A percentile compares a stretch with the other conserved stretches of the same genome.
Conservation (phyloP, 345 rosid genomes). For the Citropsis articulata region DNA sequence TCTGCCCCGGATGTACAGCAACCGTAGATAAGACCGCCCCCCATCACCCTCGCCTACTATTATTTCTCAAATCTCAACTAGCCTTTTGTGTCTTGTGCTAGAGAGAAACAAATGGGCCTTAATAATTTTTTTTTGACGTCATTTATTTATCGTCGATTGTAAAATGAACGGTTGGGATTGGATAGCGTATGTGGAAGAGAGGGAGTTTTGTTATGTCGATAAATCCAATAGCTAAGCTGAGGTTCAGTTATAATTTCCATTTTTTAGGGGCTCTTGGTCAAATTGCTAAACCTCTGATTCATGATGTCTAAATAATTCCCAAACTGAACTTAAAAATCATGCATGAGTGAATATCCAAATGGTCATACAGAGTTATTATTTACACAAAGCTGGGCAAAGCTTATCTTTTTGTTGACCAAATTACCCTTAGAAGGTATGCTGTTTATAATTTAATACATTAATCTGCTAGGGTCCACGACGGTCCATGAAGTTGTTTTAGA, state of each 20-base stretch:
- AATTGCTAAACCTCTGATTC: background rate
- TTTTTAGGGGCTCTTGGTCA: slow-evolving; percentile 18
- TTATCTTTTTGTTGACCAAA: background rate
- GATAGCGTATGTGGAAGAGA: slow-evolving; percentile 10
- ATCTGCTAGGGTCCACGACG: too few relatives aligned
- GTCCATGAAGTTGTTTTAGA: too few relatives aligned
- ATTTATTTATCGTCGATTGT: slow-evolving; percentile 13
- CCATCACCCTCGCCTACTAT: background rate
- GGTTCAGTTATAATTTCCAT: background rate
- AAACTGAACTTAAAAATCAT: slow-evolving; percentile 9
- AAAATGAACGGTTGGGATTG: slow-evolving; percentile 27
- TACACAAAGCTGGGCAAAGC: background rate
- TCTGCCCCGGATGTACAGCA: slow-evolving; percentile 48
- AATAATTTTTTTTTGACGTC: background rate
- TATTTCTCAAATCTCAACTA: slow-evolving; percentile 10
- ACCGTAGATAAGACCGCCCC: slow-evolving; percentile 27
- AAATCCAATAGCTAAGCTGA: background rate
- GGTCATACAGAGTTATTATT: too few relatives aligned
- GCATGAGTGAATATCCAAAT: background rate
- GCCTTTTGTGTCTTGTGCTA: background rate
- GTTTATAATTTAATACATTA: too few relatives aligned
- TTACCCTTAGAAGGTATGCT: too few relatives aligned
- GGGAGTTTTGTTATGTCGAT: slow-evolving; percentile 14
- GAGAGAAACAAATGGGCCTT: slow-evolving; percentile 10
- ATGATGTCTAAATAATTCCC: slow-evolving; percentile 24